Conservation (phyloP, 768 basidiomycete species). For the Bullera alba region DNA sequence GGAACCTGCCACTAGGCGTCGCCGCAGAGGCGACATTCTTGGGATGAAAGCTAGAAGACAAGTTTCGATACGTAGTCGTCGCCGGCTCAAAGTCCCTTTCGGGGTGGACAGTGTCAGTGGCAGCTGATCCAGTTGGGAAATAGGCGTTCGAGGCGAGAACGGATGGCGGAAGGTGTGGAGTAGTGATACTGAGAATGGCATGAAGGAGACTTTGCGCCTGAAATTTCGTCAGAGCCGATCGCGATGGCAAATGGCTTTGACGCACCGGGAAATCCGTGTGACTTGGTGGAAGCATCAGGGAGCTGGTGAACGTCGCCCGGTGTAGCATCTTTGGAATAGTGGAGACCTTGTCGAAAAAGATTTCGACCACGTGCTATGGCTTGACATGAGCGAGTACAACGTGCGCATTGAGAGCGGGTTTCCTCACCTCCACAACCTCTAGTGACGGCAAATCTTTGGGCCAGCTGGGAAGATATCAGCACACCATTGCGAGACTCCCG, state of each 20-base stretch:
- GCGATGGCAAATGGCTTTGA: background rate
- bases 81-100: slow-evolving; percentile 13
- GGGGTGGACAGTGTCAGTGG: slow-evolving; percentile 16
- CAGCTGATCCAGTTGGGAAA: slow-evolving; percentile 29
- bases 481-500: background rate
- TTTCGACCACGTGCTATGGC: slow-evolving; percentile 18
- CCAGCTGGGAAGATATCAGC: slow-evolving; percentile 15
- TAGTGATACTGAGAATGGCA: slow-evolving; percentile 28
- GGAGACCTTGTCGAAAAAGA: slow-evolving; percentile 36
- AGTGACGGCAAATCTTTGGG: slow-evolving; percentile 25
- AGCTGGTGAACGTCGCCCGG: slow-evolving; percentile 14
- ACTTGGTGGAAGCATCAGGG: slow-evolving; percentile 24
- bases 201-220: slow-evolving; percentile 27
- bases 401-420: background rate
- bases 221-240: background rate
- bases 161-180: slow-evolving; percentile 19
- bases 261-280: slow-evolving; percentile 34
- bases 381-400: no score
- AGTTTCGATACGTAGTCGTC: background rate
- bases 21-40: background rate
- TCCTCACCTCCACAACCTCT: slow-evolving; percentile 29
- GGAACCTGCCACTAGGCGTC: slow-evolving; percentile 20
- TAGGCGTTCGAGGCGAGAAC: slow-evolving; percentile 16
- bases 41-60: background rate
- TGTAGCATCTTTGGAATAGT: slow-evolving; percentile 30